phyloP scores from a whole-genome alignment of 495 filamentous ascomycete species.

The Neurospora sp. region DNA sequence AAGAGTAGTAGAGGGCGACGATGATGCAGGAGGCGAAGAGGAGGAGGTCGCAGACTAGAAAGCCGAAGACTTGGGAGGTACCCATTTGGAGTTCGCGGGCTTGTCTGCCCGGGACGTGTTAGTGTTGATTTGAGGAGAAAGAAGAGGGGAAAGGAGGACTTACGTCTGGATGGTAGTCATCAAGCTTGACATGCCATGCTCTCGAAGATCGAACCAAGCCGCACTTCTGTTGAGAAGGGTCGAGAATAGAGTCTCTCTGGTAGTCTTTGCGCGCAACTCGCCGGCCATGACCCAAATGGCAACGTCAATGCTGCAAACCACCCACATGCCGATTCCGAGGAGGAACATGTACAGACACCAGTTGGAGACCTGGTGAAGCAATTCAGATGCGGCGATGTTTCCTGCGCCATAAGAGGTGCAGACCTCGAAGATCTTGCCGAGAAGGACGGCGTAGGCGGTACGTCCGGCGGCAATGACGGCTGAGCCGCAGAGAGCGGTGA shows the following conservation, averaged over 20 bases:
- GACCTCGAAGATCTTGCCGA: slow-evolving; percentile 66
- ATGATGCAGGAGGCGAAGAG: slow-evolving; percentile 51
- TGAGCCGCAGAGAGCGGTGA: slow-evolving; percentile 40
- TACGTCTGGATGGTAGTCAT: slow-evolving; percentile 67
- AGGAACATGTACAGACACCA: slow-evolving; percentile 49
- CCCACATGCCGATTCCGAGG: slow-evolving; percentile 53
- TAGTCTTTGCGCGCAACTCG: slow-evolving; percentile 64
- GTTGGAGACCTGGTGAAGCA: slow-evolving; percentile 45
- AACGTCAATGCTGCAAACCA: slow-evolving; percentile 56
- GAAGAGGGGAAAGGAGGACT: slow-evolving; percentile 13
- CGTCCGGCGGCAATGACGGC: slow-evolving; percentile 50
- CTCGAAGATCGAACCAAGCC: slow-evolving; percentile 70
- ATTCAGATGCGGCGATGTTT: slow-evolving; percentile 32
- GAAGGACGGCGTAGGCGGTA: slow-evolving; percentile 57
- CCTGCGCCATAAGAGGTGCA: slow-evolving; percentile 58
- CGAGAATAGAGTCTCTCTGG: slow-evolving; percentile 53
- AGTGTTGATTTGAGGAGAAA: too few species aligned
- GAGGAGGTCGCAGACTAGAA: slow-evolving; percentile 50
- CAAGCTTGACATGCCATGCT: slow-evolving; percentile 62
- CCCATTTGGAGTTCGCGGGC: slow-evolving; percentile 74
- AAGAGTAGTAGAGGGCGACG: slow-evolving; percentile 69
- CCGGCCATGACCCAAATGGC: slow-evolving; percentile 64
- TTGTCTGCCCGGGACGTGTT: slow-evolving; percentile 41
- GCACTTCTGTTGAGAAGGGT: slow-evolving; percentile 62
- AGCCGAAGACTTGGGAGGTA: slow-evolving; percentile 68